Evolutionary conservation across 2,329 filamentous ascomycete species (phyloP).

Genomic region (Clathrospora elynae): DNA sequence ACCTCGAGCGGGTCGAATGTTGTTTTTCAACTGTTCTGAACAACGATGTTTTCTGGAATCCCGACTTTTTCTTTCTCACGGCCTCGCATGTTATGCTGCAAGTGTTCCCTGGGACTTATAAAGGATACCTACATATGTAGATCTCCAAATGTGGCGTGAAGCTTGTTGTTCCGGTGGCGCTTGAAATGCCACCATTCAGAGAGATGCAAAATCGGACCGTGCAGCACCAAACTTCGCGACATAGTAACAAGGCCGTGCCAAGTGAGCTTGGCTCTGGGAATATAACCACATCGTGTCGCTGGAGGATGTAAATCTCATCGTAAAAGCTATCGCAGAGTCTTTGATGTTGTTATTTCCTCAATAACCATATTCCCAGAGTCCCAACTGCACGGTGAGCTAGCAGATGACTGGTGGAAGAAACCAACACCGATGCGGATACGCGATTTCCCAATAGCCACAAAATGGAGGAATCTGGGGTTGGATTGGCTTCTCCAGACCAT

Average conservation of each 20-base stretch:
- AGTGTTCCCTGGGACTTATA: no score
- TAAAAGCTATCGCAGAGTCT: neutral
- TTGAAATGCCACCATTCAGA: slow-evolving; percentile 13
- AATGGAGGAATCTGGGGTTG: slow-evolving; percentile 16
- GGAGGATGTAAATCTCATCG: slow-evolving; percentile 1
- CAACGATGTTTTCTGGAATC: no score
- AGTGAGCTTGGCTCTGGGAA: slow-evolving; percentile 7
- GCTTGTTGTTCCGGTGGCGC: slow-evolving; percentile 8
- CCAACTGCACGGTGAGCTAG: neutral
- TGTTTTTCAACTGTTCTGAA: no score
- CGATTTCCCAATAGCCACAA: slow-evolving; percentile 1
- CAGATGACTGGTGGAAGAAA: slow-evolving; percentile 12
- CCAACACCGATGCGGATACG: slow-evolving; percentile 5
- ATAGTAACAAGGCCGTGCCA: slow-evolving; percentile 6
- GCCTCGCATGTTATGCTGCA: no score
- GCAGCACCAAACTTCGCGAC: slow-evolving; percentile 10
- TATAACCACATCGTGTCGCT: slow-evolving; percentile 2
- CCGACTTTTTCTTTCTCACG: no score
- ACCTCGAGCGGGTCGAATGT: no score
- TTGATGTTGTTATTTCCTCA: neutral
- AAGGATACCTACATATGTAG: no score
- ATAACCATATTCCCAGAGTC: neutral
- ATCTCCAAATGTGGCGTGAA: neutral
- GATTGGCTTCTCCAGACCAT: slow-evolving; percentile 6
- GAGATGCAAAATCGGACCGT: neutral